A percentile compares a stretch with the other conserved stretches of the same genome.
Conservation (phyloP, 2,329 filamentous ascomycete species). For the Penicillium olsonii region DNA sequence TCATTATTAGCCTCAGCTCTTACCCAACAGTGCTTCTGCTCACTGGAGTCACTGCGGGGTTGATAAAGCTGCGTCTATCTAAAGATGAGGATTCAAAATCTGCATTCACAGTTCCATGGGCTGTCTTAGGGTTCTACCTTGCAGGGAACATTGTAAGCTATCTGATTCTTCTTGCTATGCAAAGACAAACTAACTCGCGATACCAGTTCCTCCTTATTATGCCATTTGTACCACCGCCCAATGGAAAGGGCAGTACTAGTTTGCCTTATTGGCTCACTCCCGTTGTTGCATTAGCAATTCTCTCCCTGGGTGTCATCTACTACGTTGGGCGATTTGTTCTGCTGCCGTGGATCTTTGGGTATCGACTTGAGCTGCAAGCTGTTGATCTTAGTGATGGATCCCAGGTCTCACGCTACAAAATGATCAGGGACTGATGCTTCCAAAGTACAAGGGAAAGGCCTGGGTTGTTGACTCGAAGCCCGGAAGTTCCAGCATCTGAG, state of each 20-base stretch:
- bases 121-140: constrained; percentile 18
- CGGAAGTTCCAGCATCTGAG: no score
- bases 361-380: constrained; percentile 10
- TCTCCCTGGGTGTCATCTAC: constrained; percentile 17
- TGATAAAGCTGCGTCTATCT: constrained; percentile 18
- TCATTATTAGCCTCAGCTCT: constrained; percentile 22
- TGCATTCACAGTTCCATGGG: constrained; percentile 18
- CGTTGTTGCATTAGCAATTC: constrained; percentile 18
- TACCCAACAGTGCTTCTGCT: constrained; percentile 22
- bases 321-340: constrained; percentile 15
- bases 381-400: constrained; percentile 20
- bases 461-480: no score
- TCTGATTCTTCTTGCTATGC: not conserved
- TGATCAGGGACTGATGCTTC: not conserved
- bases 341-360: constrained; percentile 16
- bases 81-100: constrained; percentile 12
- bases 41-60: constrained; percentile 17
- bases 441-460: no score
- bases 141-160: constrained; percentile 17
- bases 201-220: constrained; percentile 21
- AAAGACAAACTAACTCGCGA: not conserved
- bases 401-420: constrained; percentile 16
- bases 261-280: constrained; percentile 22
- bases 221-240: constrained; percentile 20
- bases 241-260: constrained; percentile 13